These are phyloP conservation scores for Sclerotinia sclerotiorum DNA, from an alignment of 2,329 filamentous ascomycete genomes.

Conservation along the genomic window DNA sequence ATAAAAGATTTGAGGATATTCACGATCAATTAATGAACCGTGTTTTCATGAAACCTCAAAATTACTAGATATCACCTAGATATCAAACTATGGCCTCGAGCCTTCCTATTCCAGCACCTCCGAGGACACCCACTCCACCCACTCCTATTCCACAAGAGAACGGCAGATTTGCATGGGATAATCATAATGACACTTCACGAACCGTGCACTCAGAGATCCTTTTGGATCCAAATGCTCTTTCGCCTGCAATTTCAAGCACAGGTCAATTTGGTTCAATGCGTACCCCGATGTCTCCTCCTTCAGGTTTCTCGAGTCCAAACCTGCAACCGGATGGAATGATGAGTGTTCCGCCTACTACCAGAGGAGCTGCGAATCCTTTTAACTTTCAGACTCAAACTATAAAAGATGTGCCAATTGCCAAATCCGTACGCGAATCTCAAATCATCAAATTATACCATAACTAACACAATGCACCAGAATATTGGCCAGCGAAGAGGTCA, in stretches of 20 bases:
- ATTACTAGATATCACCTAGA: constrained; percentile 21
- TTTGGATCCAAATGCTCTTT: constrained; percentile 49
- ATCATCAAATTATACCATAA: neutral
- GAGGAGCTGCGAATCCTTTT: constrained; percentile 66
- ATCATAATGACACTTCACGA: constrained; percentile 27
- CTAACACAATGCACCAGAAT: constrained; percentile 55
- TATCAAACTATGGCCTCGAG: constrained; percentile 53
- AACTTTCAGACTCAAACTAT: constrained; percentile 88
- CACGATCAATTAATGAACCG: constrained; percentile 8
- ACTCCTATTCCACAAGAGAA: constrained; percentile 47
- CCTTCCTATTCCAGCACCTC: constrained; percentile 58
- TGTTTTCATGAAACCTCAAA: constrained; percentile 14
- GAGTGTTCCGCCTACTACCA: constrained; percentile 30
- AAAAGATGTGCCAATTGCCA: constrained; percentile 67
- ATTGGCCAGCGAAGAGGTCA: constrained; percentile 91
- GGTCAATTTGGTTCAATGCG: constrained; percentile 41
- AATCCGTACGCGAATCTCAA: constrained; percentile 59
- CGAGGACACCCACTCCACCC: constrained; percentile 64
- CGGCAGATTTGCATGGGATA: constrained; percentile 15
- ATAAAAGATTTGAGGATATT: constrained; percentile 8
- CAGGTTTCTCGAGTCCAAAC: constrained; percentile 29
- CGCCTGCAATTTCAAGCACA: constrained; percentile 42
- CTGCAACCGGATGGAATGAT: constrained; percentile 39
- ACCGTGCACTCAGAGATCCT: constrained; percentile 37
- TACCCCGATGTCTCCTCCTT: constrained; percentile 37